Conservation (phyloP, 306 rosid species). For the Cucurbita pepo region DNA sequence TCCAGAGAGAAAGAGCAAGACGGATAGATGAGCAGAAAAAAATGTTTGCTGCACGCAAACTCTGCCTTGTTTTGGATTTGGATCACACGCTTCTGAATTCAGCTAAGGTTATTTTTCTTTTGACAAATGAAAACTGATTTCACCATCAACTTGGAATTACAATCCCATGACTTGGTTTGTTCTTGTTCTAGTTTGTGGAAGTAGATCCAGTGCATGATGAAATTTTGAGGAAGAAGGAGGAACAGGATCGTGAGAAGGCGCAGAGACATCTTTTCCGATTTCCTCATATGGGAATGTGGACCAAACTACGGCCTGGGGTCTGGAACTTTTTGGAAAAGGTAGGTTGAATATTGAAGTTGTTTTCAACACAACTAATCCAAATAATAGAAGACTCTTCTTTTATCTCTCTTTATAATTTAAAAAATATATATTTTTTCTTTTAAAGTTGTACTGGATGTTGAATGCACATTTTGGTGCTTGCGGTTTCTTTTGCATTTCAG, state of each 20-base stretch:
- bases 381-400: neutral
- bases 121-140: conserved; percentile 7
- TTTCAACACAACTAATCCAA: neutral
- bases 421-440: neutral
- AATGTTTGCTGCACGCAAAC: conserved; percentile 76
- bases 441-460: neutral
- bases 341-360: neutral
- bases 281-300: conserved; percentile 99
- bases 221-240: conserved; percentile 82
- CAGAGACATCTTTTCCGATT: conserved; percentile 82
- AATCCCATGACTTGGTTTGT: conserved; percentile 12
- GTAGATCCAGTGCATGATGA: conserved; percentile 90
- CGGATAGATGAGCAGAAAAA: conserved; percentile 86
- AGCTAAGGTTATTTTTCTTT: conserved; percentile 59
- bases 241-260: conserved; percentile 68
- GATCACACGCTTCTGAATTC: conserved; percentile 99
- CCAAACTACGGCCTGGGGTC: conserved; percentile 92
- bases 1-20: conserved; percentile 91
- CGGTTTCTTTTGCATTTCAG: conserved; percentile 30
- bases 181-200: conserved; percentile 64
- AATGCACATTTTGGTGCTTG: neutral
- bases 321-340: conserved; percentile 99
- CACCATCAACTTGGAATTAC: neutral
- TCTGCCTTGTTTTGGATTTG: conserved; percentile 92
- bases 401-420: neutral